Evolutionary conservation across 495 filamentous ascomycete species (phyloP).

Genomic region (Xylaria longipes): DNA sequence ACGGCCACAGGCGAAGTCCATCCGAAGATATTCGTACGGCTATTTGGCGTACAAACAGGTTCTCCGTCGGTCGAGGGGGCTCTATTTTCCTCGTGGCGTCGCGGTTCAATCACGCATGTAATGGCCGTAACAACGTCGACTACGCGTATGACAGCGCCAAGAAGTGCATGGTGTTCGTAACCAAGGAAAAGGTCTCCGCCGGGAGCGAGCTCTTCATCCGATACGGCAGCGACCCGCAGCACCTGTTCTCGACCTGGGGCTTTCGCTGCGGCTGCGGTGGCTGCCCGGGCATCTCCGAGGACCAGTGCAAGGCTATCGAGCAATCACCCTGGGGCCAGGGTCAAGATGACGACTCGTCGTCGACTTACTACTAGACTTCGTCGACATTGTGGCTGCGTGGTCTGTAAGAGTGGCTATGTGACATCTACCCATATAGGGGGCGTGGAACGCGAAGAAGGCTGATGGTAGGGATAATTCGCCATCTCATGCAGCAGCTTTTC

Average conservation of each 20-base stretch:
- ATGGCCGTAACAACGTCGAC: conserved; percentile 33
- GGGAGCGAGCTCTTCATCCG: conserved; percentile 41
- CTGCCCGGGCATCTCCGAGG: conserved; percentile 31
- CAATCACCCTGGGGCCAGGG: not conserved
- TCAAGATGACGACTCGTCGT: not conserved
- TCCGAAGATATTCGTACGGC: conserved; percentile 17
- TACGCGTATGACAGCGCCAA: conserved; percentile 27
- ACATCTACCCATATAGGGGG: not conserved
- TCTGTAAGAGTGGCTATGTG: not conserved
- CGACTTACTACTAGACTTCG: not conserved
- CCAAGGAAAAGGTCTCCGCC: conserved; percentile 16
- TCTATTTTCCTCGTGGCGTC: conserved; percentile 38
- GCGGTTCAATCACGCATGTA: conserved; percentile 47
- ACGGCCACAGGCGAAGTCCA: conserved; percentile 8
- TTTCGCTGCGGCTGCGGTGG: conserved; percentile 42
- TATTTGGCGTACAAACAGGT: conserved; percentile 29
- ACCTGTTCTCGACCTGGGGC: conserved; percentile 37
- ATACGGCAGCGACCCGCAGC: conserved; percentile 35
- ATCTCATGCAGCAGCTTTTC: not conserved
- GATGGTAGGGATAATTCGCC: not conserved
- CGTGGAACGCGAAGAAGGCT: not conserved
- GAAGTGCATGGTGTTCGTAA: conserved; percentile 26
- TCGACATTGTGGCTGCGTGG: not conserved
- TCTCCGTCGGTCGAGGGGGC: conserved; percentile 27
- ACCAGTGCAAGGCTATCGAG: conserved; percentile 6